Evolutionary conservation across 257 asterid species (phyloP), one percentile per base, ranked within the genome.

Genomic region (Penstemon eatonii): DNA sequence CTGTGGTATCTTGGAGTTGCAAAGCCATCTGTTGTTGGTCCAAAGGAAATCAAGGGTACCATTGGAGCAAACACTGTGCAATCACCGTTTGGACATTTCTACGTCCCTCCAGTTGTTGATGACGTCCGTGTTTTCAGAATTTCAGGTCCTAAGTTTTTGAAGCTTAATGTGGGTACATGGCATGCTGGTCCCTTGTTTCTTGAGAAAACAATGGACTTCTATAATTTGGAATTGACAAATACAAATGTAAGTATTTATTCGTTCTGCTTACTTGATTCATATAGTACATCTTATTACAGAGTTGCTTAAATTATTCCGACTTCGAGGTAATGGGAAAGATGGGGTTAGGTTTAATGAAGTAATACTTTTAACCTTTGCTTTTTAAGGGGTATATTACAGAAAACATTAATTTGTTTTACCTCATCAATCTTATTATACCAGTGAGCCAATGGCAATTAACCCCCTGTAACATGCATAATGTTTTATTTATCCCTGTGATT

Each of bases 1-100:
- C 86, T 69, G n/a, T 93, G 98, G 98, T 93, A 90, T 75, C 92
- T 93, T 69, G 98, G 95, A 73, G 96, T 90, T 45, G 87, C 92
- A n/a, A 88, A 84, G 72, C 84, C 98, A 56, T 86, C 98, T 40
- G 73, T 88, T 41, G 77, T 85, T 4, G 90, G 82, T 57, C 78
- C 86, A 6, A 56, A 13, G 46, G 80, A 78, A 46, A 69, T 25
- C 4, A 65, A 78, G 63, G 80, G 78, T 53, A 42, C 58, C 6
- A 41, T 18, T 12, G 77, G 67, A 2, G 76, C 71, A 9, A 53
- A 80, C 37, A 68, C 56, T 41, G 75, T 71, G 79, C 75, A 80
- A 66, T 86, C 98, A 10, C 78, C 12, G 36, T 74, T 84, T 50
- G 98, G 97, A 43, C 96, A 90, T 70, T 79, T 81, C 15, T 85